Evolutionary conservation across 805 yeast species (phyloP), one percentile per base, ranked within the genome.

Genomic region (Lipomyces orientalis): DNA sequence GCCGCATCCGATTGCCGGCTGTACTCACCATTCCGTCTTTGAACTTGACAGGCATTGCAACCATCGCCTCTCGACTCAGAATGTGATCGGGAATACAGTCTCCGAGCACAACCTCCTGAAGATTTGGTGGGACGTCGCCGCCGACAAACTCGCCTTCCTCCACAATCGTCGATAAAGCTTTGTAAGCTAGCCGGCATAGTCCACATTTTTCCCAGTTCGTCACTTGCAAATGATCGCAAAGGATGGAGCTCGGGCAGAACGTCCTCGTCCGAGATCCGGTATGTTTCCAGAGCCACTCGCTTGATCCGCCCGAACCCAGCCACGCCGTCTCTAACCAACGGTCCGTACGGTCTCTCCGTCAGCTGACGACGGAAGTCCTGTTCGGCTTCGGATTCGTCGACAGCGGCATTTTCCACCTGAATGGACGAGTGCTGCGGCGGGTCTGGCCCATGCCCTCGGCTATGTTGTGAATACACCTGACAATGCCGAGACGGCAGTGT

Each of bases 181-280:
- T 12, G 16, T 12, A 39, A 34, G 37, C 16, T 16, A 39, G 46
- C 46, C n/a, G 46, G 46, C 46, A 39, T 14, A 39, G n/a, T 39
- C 19, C 3, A 6, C 46, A 14, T 16, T 14, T 39, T 16, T 39
- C 6, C n/a, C 46, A 12, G n/a, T 14, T 39, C 2, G 37, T 34
- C 37, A 34, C 37, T 34, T 39, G 16, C 46, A 39, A 39, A 39
- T 14, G 46, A 39, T 39, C n/a, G 46, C n/a, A n/a, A 39, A 39
- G 46, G 46, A 4, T 39, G 46, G n/a, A 39, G 46, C 46, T 14
- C n/a, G 2, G 46, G 46, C 19, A 16, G 6, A 16, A 16, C 16
- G 46, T 39, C n/a, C n/a, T 39, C 46, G 46, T 39, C 46, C 46
- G 46, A n/a, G n/a, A 39, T 39, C n/a, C 46, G 46, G 46, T 39